Percentiles rank a stretch among this genome's conserved stretches.
Conservation (phyloP, 2,329 filamentous ascomycete species). For the Neofusicoccum kwambonambiense region DNA sequence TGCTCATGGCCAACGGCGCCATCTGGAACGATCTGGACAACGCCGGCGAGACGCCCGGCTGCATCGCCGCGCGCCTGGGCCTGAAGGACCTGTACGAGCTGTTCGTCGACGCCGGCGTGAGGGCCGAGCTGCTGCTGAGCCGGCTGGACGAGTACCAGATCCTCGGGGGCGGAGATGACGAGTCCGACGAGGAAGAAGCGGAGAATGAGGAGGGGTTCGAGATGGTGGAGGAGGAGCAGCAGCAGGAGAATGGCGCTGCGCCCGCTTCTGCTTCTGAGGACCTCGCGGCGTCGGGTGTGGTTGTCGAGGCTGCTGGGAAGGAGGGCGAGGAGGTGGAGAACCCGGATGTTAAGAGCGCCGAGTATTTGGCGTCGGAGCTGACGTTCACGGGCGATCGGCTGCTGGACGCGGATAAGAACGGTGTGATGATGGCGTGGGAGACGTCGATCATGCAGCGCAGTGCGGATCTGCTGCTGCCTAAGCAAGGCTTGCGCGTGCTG, state of each 20-base stretch:
- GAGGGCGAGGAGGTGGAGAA: conserved; percentile 42
- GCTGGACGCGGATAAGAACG: conserved; percentile 49
- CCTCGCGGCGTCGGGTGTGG: conserved; percentile 10
- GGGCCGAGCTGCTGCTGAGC: conserved; percentile 83
- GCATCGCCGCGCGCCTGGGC: conserved; percentile 70
- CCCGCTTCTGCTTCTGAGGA: conserved; percentile 13
- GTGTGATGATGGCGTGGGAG: conserved; percentile 57
- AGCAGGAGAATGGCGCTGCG: conserved; percentile 28
- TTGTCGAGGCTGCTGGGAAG: conserved; percentile 4
- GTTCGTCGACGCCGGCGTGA: conserved; percentile 84
- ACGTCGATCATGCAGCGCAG: conserved; percentile 49
- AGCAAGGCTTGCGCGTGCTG: conserved; percentile 44
- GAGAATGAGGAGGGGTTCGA: conserved; percentile 33
- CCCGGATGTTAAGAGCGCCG: conserved; percentile 29
- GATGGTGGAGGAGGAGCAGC: conserved; percentile 23
- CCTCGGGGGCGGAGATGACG: conserved; percentile 59
- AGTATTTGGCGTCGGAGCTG: conserved; percentile 48
- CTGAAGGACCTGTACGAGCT: conserved; percentile 71
- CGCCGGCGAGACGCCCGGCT: conserved; percentile 87
- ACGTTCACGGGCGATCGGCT: conserved; percentile 48
- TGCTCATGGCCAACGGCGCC: conserved; percentile 81
- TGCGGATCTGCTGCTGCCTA: conserved; percentile 42
- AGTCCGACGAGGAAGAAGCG: conserved; percentile 49
- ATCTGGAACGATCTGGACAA: conserved; percentile 96
- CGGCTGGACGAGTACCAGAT: conserved; percentile 78